phyloP scores from a whole-genome alignment of 345 rosid species.

The Lepidium aucheri region DNA sequence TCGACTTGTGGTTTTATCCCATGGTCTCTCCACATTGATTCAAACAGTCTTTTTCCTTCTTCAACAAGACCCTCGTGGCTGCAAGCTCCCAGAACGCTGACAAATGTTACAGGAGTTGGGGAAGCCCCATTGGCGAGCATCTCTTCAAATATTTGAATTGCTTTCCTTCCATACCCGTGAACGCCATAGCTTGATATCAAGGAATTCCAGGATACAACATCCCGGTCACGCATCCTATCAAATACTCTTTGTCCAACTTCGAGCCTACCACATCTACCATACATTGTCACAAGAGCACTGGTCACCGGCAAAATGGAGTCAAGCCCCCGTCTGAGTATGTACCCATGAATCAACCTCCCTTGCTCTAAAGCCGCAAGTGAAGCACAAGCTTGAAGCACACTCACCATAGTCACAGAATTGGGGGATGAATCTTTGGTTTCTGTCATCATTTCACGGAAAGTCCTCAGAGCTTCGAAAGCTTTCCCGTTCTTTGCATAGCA shows the following conservation, averaged over 20 bases:
- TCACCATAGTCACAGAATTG: slow-evolving; percentile 79
- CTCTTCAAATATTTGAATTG: slow-evolving; percentile 50
- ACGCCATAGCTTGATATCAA: slow-evolving; percentile 76
- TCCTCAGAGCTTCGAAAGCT: slow-evolving; percentile 57
- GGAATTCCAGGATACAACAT: slow-evolving; percentile 83
- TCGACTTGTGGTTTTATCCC: slow-evolving; percentile 56
- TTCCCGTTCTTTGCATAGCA: slow-evolving; percentile 63
- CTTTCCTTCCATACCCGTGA: slow-evolving; percentile 75
- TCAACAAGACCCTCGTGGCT: slow-evolving; percentile 88
- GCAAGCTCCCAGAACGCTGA: slow-evolving; percentile 85
- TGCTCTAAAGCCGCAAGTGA: slow-evolving; percentile 75
- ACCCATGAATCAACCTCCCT: slow-evolving; percentile 78
- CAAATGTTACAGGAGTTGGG: slow-evolving; percentile 60
- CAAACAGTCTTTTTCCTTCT: slow-evolving; percentile 60
- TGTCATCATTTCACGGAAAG: slow-evolving; percentile 58
- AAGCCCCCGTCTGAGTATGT: slow-evolving; percentile 62
- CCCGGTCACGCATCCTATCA: slow-evolving; percentile 54
- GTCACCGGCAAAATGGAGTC: slow-evolving; percentile 68
- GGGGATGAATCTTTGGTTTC: slow-evolving; percentile 41
- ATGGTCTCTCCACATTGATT: slow-evolving; percentile 52
- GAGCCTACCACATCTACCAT: slow-evolving; percentile 74
- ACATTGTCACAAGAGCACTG: slow-evolving; percentile 75
- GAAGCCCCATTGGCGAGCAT: slow-evolving; percentile 52
- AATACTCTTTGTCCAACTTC: slow-evolving; percentile 59
- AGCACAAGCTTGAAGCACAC: slow-evolving; percentile 92